phyloP scores from a whole-genome alignment of 495 filamentous ascomycete species.

The Tuber aestivum region DNA sequence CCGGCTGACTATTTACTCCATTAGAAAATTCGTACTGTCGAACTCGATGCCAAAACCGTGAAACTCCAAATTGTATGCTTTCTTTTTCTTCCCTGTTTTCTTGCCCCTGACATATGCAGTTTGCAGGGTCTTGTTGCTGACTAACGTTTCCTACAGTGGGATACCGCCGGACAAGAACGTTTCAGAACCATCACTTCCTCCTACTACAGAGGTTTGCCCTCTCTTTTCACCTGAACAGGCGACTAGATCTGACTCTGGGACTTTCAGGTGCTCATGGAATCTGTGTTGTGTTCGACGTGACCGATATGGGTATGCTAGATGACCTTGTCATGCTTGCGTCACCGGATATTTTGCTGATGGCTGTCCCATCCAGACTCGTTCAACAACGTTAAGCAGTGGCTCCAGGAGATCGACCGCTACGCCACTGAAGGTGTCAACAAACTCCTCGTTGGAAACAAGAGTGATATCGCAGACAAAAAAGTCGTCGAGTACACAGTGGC shows the following conservation, averaged over 20 bases:
- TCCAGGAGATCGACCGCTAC: constrained; percentile 98
- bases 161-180: constrained; percentile 96
- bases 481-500: constrained; percentile 99
- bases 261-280: constrained; percentile 74
- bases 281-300: constrained; percentile 99
- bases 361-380: constrained; percentile 62
- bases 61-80: constrained; percentile 93
- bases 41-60: constrained; percentile 98
- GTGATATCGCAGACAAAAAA: constrained; percentile 99
- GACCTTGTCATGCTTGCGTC: constrained; percentile 12
- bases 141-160: constrained; percentile 61
- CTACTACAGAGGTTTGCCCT: constrained; percentile 73
- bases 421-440: constrained; percentile 99
- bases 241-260: constrained; percentile 20
- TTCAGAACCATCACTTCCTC: constrained; percentile 99
- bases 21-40: constrained; percentile 99
- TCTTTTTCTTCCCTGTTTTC: constrained; percentile 8
- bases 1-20: constrained; percentile 17
- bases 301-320: constrained; percentile 64
- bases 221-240: neutral
- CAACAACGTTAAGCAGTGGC: constrained; percentile 99
- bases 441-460: constrained; percentile 98
- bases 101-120: neutral
- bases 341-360: constrained; percentile 5
- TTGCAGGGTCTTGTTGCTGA: constrained; percentile 19